phyloP scores from a whole-genome alignment of 768 basidiomycete species.

The Chalciporus piperatus region DNA sequence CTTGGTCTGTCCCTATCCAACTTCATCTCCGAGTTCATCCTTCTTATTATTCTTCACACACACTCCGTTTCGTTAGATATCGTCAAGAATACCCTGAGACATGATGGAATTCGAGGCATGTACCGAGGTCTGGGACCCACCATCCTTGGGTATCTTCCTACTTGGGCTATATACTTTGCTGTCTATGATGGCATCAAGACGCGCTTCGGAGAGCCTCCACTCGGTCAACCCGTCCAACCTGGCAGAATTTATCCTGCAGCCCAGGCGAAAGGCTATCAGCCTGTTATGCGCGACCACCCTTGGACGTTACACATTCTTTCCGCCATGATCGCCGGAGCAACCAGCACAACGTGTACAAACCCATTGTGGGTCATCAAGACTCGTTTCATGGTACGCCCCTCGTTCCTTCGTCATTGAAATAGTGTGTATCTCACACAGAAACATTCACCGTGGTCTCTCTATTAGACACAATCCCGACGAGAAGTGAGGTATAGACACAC shows the following conservation, averaged over 20 bases:
- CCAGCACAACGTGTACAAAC: constrained; percentile 91
- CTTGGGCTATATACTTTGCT: constrained; percentile 98
- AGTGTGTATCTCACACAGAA: not conserved
- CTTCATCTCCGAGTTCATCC: constrained; percentile 10
- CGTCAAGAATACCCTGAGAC: constrained; percentile 50
- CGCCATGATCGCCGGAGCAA: constrained; percentile 93
- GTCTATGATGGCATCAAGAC: constrained; percentile 96
- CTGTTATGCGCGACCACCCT: constrained; percentile 73
- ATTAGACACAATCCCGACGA: constrained; percentile 76
- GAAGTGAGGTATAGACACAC: constrained; percentile 87
- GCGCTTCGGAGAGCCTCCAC: constrained; percentile 65
- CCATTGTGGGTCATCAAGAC: constrained; percentile 99
- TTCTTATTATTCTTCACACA: constrained; percentile 15
- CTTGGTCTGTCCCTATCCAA: constrained; percentile 46
- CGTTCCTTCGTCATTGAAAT: not conserved
- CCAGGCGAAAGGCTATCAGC: constrained; percentile 84
- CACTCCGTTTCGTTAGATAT: constrained; percentile 40
- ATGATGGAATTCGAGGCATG: constrained; percentile 81
- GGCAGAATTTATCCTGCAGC: constrained; percentile 76
- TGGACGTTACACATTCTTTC: constrained; percentile 90
- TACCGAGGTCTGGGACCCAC: constrained; percentile 99
- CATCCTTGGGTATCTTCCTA: constrained; percentile 93
- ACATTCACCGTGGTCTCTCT: constrained; percentile 8
- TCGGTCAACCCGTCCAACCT: constrained; percentile 33
- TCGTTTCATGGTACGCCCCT: constrained; percentile 82